phyloP scores from a whole-genome alignment of 2,329 filamentous ascomycete genomes.

The Diaporthe sp. region DNA sequence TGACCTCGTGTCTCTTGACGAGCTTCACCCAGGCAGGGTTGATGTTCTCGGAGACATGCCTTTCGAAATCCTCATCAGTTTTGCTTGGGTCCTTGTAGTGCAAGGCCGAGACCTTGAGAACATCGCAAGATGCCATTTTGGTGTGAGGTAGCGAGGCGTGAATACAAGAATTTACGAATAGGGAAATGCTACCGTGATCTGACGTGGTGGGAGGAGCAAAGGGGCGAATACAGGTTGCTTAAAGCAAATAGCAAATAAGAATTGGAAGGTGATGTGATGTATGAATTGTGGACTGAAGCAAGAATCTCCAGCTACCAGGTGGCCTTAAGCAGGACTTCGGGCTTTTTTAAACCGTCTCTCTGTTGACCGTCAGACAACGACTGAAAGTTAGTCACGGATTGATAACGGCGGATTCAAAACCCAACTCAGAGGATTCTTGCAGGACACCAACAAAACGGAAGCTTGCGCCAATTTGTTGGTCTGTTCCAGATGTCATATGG shows the following conservation, averaged over 20 bases:
- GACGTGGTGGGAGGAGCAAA: background rate
- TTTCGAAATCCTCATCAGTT: background rate
- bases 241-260: no score
- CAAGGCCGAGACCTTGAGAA: conserved; percentile 4
- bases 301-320: background rate
- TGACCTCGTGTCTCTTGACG: background rate
- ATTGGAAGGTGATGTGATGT: no score
- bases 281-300: no score
- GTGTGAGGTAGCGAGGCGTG: background rate
- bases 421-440: background rate
- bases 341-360: no score
- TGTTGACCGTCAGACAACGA: background rate
- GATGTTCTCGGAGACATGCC: background rate
- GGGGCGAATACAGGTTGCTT: background rate
- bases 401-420: background rate
- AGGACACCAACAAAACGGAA: background rate
- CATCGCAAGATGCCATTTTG: background rate
- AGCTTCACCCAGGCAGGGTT: conserved; percentile 2
- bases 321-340: background rate
- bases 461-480: no score
- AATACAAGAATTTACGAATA: background rate
- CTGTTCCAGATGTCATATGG: no score
- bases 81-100: background rate
- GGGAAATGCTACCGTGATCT: background rate
- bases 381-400: background rate